Conservation (phyloP, 768 basidiomycete species). For the Hortiboletus campestris region DNA sequence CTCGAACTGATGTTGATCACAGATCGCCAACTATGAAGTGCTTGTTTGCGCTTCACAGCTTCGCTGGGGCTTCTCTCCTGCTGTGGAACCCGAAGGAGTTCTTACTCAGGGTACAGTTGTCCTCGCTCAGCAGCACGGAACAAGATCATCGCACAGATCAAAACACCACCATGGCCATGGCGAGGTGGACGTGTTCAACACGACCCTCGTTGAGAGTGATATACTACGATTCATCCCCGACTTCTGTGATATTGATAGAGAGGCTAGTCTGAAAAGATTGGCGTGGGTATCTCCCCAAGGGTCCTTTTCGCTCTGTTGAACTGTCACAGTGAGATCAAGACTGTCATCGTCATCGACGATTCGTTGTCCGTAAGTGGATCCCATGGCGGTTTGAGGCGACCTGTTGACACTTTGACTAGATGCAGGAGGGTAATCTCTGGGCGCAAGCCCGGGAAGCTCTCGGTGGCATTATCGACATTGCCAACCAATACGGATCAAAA, state of each 20-base stretch:
- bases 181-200: constrained; percentile 24
- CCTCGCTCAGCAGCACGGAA: constrained; percentile 24
- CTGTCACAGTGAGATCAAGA: constrained; percentile 36
- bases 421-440: constrained; percentile 43
- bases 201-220: constrained; percentile 26
- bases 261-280: constrained; percentile 20
- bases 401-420: constrained; percentile 23
- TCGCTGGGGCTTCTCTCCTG: constrained; percentile 31
- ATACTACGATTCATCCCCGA: constrained; percentile 28
- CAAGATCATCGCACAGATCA: background rate
- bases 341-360: constrained; percentile 42
- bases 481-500: constrained; percentile 35
- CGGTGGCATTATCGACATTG: constrained; percentile 38
- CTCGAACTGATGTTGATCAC: background rate
- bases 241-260: constrained; percentile 15
- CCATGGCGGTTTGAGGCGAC: background rate
- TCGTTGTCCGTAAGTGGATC: constrained; percentile 34
- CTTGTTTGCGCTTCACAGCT: constrained; percentile 36
- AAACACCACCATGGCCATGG: background rate
- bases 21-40: constrained; percentile 35
- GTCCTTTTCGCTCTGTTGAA: constrained; percentile 1
- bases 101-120: constrained; percentile 31
- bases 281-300: constrained; percentile 22
- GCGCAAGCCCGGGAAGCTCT: constrained; percentile 39
- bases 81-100: constrained; percentile 3